Conservation (phyloP, 192 early-diverging fungal genomes). For the Mortierella antarctica region DNA sequence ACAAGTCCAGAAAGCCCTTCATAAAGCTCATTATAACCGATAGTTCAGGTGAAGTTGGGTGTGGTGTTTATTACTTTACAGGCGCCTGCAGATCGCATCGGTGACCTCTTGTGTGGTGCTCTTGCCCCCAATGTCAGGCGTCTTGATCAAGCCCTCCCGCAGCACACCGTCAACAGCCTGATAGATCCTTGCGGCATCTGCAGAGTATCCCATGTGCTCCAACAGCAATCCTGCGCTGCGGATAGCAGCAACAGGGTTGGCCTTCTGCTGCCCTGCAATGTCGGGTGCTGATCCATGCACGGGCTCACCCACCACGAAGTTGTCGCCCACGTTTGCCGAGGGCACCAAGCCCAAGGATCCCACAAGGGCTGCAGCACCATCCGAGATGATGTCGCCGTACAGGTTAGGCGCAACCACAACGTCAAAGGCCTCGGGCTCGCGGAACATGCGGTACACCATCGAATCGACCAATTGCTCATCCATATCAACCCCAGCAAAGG, state of each 20-base stretch:
- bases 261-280: slow-evolving; percentile 96
- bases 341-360: slow-evolving; percentile 96
- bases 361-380: slow-evolving; percentile 96
- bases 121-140: slow-evolving; percentile 91
- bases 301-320: slow-evolving; percentile 95
- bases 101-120: slow-evolving; percentile 87
- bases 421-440: slow-evolving; percentile 95
- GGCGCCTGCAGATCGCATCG: slow-evolving; percentile 79
- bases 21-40: neutral
- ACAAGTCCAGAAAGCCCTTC: no score
- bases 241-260: slow-evolving; percentile 96
- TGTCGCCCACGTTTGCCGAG: slow-evolving; percentile 96
- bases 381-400: slow-evolving; percentile 97
- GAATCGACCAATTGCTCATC: slow-evolving; percentile 99
- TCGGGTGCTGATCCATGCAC: slow-evolving; percentile 98
- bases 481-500: slow-evolving; percentile 72
- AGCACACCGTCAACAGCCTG: slow-evolving; percentile 87
- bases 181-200: slow-evolving; percentile 83
- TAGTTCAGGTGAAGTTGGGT: neutral
- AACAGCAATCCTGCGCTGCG: slow-evolving; percentile 93
- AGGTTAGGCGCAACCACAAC: slow-evolving; percentile 97
- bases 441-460: slow-evolving; percentile 99
- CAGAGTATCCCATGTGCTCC: slow-evolving; percentile 81
- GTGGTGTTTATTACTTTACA: slow-evolving; percentile 45
- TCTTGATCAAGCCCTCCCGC: slow-evolving; percentile 69